A percentile compares a stretch with the other conserved stretches of the same genome.
phyloP scores from a whole-genome alignment of 495 filamentous ascomycete genomes.

The Neurospora terricola region DNA sequence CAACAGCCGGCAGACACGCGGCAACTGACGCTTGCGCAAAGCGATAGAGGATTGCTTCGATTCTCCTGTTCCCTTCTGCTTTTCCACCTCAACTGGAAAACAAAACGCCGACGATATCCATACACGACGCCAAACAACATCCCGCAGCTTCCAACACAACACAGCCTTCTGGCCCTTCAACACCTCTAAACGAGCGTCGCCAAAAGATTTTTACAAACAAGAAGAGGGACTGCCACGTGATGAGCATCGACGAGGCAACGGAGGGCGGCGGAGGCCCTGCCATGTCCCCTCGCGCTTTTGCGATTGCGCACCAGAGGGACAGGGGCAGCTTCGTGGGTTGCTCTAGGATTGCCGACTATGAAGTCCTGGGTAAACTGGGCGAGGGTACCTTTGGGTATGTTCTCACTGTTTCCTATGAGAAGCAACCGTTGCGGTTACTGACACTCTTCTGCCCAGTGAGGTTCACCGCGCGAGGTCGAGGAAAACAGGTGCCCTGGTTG shows the following conservation, averaged over 20 bases:
- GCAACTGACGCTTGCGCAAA: not conserved
- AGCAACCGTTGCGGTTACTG: not conserved
- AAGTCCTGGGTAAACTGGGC: slow-evolving; percentile 82
- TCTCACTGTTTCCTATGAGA: not conserved
- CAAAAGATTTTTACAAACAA: not conserved
- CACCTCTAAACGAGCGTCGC: not conserved
- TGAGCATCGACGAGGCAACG: slow-evolving; percentile 17
- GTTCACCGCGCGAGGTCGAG: slow-evolving; percentile 82
- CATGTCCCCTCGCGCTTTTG: slow-evolving; percentile 33
- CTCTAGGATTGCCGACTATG: slow-evolving; percentile 79
- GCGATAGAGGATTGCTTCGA: not conserved
- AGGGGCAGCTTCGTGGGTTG: slow-evolving; percentile 64
- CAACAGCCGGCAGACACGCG: not conserved
- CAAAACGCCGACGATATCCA: not conserved
- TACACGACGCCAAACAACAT: not conserved
- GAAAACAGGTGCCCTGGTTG: slow-evolving; percentile 61
- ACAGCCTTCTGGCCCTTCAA: not conserved
- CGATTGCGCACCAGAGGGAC: slow-evolving; percentile 33
- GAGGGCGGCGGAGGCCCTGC: slow-evolving; percentile 8
- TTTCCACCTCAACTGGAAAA: not conserved
- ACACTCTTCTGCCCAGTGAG: slow-evolving; percentile 46
- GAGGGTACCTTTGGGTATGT: slow-evolving; percentile 92
- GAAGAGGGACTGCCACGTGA: not conserved
- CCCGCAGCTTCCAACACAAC: not conserved
- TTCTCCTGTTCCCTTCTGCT: not conserved